These are phyloP conservation scores for Gaeumannomyces tritici DNA, from an alignment of 2,329 filamentous ascomycete genomes.

Conservation along the genomic window DNA sequence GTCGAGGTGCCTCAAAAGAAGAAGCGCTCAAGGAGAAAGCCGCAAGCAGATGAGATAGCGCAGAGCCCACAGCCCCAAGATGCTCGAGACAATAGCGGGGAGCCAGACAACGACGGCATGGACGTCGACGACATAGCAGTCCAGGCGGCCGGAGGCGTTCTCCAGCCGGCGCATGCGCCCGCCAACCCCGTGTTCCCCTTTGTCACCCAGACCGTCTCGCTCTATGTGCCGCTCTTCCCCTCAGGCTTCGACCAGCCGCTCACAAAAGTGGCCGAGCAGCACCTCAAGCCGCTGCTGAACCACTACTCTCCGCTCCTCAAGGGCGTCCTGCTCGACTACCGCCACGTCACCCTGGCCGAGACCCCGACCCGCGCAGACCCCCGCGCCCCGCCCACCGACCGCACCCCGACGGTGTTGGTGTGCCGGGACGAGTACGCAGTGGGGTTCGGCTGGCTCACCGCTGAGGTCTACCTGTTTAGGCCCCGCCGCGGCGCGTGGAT, in stretches of 20 bases:
- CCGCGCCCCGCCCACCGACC: slow-evolving; percentile 34
- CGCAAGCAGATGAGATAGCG: slow-evolving; percentile 11
- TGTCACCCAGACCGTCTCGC: slow-evolving; percentile 67
- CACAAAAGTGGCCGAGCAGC: slow-evolving; percentile 62
- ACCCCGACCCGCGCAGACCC: slow-evolving; percentile 36
- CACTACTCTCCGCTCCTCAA: slow-evolving; percentile 64
- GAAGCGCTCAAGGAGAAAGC: slow-evolving; percentile 18
- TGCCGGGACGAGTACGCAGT: slow-evolving; percentile 76
- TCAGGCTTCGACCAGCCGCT: slow-evolving; percentile 60
- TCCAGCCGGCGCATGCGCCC: slow-evolving; percentile 24
- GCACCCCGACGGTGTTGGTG: slow-evolving; percentile 31
- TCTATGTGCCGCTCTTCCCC: slow-evolving; percentile 69
- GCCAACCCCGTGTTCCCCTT: slow-evolving; percentile 54
- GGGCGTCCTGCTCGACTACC: slow-evolving; percentile 68
- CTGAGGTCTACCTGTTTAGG: slow-evolving; percentile 75
- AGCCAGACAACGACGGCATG: slow-evolving; percentile 21
- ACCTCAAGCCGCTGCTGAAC: slow-evolving; percentile 65
- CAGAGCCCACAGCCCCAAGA: slow-evolving; percentile 12
- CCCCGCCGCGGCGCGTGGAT: slow-evolving; percentile 65
- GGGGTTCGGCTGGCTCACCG: slow-evolving; percentile 80
- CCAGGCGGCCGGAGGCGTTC: slow-evolving; percentile 13
- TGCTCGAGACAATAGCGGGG: slow-evolving; percentile 13
- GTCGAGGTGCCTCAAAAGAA: slow-evolving; percentile 21
- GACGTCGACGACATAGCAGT: slow-evolving; percentile 22
- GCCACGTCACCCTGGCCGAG: slow-evolving; percentile 57